phyloP scores from a whole-genome alignment of 305 asterid genomes.

The Fraxinus nigra region DNA sequence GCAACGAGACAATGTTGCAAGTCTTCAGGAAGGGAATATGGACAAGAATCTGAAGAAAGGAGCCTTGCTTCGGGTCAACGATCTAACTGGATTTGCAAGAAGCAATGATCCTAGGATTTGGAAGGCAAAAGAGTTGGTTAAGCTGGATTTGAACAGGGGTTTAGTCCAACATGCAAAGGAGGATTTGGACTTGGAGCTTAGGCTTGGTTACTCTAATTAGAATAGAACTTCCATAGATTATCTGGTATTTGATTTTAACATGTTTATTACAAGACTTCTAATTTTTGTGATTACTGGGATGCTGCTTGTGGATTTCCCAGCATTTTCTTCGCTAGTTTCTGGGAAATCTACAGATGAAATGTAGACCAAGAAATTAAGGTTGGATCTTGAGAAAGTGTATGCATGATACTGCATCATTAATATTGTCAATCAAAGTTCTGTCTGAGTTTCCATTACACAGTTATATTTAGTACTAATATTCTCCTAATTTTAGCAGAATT shows the following conservation, averaged over 20 bases:
- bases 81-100: slow-evolving; percentile 20
- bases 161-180: slow-evolving; percentile 29
- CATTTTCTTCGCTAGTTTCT: background rate
- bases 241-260: background rate
- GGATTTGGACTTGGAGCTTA: slow-evolving; percentile 34
- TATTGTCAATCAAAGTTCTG: background rate
- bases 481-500: background rate
- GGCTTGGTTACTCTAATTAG: slow-evolving; percentile 24
- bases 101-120: slow-evolving; percentile 36
- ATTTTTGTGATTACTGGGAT: background rate
- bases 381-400: background rate
- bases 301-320: background rate
- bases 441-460: background rate
- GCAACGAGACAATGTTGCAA: background rate
- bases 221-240: background rate
- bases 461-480: background rate
- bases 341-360: background rate
- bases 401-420: background rate
- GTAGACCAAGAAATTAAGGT: background rate
- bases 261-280: background rate
- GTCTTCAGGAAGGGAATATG: background rate
- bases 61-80: slow-evolving; percentile 12
- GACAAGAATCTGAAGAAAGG: slow-evolving; percentile 31
- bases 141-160: slow-evolving; percentile 47
- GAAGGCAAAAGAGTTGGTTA: slow-evolving; percentile 39